Conservation (phyloP, 768 basidiomycete genomes). For the Coprinellus aureogranulatus region DNA sequence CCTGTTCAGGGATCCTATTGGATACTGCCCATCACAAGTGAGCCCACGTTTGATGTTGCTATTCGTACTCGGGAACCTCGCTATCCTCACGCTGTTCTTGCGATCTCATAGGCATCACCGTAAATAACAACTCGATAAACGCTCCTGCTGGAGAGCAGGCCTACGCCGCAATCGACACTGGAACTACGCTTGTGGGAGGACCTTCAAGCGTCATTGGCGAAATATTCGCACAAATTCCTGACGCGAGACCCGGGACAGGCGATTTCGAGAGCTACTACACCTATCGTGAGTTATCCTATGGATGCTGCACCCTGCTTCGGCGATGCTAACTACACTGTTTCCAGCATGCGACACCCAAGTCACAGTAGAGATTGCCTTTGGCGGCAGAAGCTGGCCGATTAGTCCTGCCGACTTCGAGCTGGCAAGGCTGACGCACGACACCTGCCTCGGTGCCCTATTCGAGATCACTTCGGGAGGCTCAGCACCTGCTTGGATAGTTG, state of each 20-base stretch:
- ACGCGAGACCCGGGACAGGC: constrained; percentile 57
- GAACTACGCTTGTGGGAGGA: constrained; percentile 91
- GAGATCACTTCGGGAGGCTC: constrained; percentile 49
- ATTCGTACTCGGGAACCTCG: not conserved
- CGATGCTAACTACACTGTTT: too few relatives aligned
- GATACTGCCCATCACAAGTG: constrained; percentile 66
- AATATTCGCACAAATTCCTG: constrained; percentile 78
- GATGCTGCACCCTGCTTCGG: too few relatives aligned
- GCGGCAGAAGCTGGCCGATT: constrained; percentile 71
- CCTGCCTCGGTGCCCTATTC: constrained; percentile 88
- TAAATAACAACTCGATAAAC: constrained; percentile 52
- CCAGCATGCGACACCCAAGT: constrained; percentile 73
- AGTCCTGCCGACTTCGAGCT: constrained; percentile 77
- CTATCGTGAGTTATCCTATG: constrained; percentile 60
- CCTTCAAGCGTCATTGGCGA: constrained; percentile 56
- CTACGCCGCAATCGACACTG: constrained; percentile 90
- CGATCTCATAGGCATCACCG: constrained; percentile 57
- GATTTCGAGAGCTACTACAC: constrained; percentile 79
- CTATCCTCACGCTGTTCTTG: too few relatives aligned
- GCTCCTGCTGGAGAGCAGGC: constrained; percentile 46
- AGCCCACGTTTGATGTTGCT: constrained; percentile 18
- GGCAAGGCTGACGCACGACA: constrained; percentile 45
- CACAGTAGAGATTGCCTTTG: too few relatives aligned
- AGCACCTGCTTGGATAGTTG: constrained; percentile 80
- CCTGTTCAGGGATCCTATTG: constrained; percentile 69